Conservation (phyloP, 768 basidiomycete genomes). For the Boletus rubescentipes region DNA sequence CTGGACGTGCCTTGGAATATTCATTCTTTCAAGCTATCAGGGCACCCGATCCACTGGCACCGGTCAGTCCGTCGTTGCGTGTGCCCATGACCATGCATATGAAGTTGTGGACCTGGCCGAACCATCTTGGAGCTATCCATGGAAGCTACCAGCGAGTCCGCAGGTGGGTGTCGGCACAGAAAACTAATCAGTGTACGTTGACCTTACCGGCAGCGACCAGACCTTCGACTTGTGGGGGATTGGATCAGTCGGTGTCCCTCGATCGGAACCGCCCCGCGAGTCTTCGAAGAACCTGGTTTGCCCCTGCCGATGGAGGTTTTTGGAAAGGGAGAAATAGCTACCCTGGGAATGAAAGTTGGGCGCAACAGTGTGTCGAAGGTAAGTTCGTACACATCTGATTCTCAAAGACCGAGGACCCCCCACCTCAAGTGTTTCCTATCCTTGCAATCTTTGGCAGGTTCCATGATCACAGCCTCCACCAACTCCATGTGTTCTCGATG, state of each 20-base stretch:
- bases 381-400: constrained; percentile 2
- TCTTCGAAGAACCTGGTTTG: not conserved
- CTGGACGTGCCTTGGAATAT: constrained; percentile 6
- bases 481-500: not conserved
- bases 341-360: not conserved
- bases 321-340: too few relatives aligned
- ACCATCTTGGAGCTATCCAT: not conserved
- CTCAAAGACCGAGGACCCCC: not conserved
- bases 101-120: constrained; percentile 8
- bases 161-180: not conserved
- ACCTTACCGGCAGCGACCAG: not conserved
- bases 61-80: not conserved
- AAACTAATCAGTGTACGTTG: too few relatives aligned
- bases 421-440: not conserved
- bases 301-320: too few relatives aligned
- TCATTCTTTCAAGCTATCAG: constrained; percentile 1
- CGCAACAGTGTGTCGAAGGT: not conserved
- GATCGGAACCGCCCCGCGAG: not conserved
- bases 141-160: not conserved
- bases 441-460: not conserved
- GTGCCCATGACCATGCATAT: constrained; percentile 9
- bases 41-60: constrained; percentile 14
- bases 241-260: not conserved
- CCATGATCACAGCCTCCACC: not conserved
- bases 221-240: not conserved